A percentile compares a stretch with the other conserved stretches of the same genome.
These are phyloP conservation scores for Thozetella sp. DNA, from an alignment of 495 filamentous ascomycete species.

Conservation along the genomic window DNA sequence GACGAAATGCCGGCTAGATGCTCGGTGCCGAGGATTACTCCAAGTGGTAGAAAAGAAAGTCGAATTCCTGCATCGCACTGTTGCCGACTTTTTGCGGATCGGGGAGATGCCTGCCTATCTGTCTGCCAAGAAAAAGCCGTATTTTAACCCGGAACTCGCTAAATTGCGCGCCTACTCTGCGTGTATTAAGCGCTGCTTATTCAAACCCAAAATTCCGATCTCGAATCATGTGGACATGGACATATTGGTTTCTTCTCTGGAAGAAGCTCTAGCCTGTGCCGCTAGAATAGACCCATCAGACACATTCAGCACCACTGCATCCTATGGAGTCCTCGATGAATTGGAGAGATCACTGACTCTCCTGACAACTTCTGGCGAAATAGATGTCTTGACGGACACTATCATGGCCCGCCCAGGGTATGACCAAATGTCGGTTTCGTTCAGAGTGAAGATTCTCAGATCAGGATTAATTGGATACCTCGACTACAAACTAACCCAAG, in stretches of 20 bases:
- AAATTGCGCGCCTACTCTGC: conserved; percentile 4
- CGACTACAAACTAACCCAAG: background rate
- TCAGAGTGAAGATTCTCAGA: background rate
- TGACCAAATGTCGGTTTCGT: background rate
- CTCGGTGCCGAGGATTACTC: conserved; percentile 14
- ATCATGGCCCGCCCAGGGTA: background rate
- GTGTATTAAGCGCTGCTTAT: background rate
- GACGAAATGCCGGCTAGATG: conserved; percentile 12
- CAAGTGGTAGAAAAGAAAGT: conserved; percentile 5
- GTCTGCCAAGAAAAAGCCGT: background rate
- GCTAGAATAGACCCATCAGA: background rate
- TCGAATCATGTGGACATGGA: background rate
- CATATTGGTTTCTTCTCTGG: background rate
- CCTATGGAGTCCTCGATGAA: background rate
- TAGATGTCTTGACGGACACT: background rate
- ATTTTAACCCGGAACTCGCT: conserved; percentile 5
- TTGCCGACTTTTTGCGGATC: conserved; percentile 12
- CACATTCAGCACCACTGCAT: background rate
- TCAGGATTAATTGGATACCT: background rate
- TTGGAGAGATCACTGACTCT: background rate
- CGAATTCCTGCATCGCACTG: conserved; percentile 17
- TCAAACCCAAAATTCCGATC: background rate
- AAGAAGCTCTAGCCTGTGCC: background rate
- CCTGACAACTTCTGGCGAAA: background rate
- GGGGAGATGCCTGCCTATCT: conserved; percentile 8